A percentile compares a stretch with the other conserved stretches of the same genome.
Conservation (phyloP, 1,139 yeast genomes). For the Candida sanyaensis region DNA sequence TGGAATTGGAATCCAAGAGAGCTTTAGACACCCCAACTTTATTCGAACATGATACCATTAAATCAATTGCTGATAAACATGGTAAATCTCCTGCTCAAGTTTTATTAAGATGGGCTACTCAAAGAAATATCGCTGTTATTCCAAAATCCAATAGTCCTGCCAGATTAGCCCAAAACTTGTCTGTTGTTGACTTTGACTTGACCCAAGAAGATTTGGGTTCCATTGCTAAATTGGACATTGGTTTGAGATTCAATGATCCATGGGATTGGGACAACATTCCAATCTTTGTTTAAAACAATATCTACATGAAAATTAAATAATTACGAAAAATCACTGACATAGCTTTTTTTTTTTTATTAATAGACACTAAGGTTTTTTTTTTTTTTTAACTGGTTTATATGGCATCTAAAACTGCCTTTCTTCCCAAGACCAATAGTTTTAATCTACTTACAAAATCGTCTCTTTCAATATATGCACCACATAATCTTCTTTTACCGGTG, state of each 20-base stretch:
- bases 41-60: constrained; percentile 55
- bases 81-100: constrained; percentile 60
- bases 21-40: constrained; percentile 57
- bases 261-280: constrained; percentile 71
- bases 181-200: constrained; percentile 55
- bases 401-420: constrained; percentile 47
- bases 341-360: neutral
- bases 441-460: constrained; percentile 57
- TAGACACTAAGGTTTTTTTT: too few relatives aligned
- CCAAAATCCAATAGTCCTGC: constrained; percentile 72
- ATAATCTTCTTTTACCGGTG: constrained; percentile 70
- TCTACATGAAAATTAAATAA: too few relatives aligned
- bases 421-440: constrained; percentile 44
- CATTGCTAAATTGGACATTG: constrained; percentile 60
- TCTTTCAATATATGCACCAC: constrained; percentile 74
- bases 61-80: constrained; percentile 13
- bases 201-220: constrained; percentile 53
- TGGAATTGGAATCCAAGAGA: constrained; percentile 56
- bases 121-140: constrained; percentile 68
- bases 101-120: constrained; percentile 80
- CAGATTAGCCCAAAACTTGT: constrained; percentile 60
- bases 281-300: constrained; percentile 34
- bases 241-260: constrained; percentile 85
- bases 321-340: neutral
- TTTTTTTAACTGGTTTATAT: constrained; percentile 17